Base-by-base conservation (phyloP, 2,329 filamentous ascomycete species). In the Aspergillus pseudonomiae region DNA sequence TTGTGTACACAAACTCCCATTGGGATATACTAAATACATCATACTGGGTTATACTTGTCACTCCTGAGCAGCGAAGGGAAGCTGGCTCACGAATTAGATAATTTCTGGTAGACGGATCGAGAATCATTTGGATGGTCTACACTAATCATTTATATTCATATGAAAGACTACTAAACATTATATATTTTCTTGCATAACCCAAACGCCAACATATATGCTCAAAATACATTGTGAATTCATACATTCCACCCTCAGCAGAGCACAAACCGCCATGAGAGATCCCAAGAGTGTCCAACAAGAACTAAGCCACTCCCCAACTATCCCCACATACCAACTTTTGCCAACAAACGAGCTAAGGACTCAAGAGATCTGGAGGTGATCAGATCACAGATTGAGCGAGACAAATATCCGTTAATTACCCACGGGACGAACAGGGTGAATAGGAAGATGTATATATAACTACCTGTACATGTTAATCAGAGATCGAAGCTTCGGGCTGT, bases 1-100 rank as follows among this genome's bases (percentile, higher is more conserved):
- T 54, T 53, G 58, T 60, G 56, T 62, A 62, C 46, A 59, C 56
- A 62, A 48, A 55, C 55, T 39, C 61, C 56, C 28, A 24, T 55
- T 55, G 56, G 61, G 61, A 59, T 59, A 48, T 10, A 54, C 55
- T 34, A 34, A 59, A 62, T 62, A 50, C n/a, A 58, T 55, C 43
- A 62, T 62, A 61, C 46, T 45, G 30, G 36, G 30, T 34, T 32
- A 45, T 32, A 26, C 30, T 32, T 50, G 26, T 50, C 39, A 41
- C 39, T n/a, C 4, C 16, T 19, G 39, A 41, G 34, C 34, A 36
- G 6, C 34, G 34, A 36, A 36, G 14, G 5, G 34, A 36, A 36
- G 34, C 34, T n/a, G 39, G 39, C n/a, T 41, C 39, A n/a, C 39
- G 9, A 6, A 7, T 16, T 16, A 41, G 16, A 41, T 41, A 19